A percentile compares a stretch with the other conserved stretches of the same genome.
These are phyloP conservation scores for Pleurotus pulmonarius DNA, from an alignment of 768 basidiomycete genomes.

Conservation along the genomic window DNA sequence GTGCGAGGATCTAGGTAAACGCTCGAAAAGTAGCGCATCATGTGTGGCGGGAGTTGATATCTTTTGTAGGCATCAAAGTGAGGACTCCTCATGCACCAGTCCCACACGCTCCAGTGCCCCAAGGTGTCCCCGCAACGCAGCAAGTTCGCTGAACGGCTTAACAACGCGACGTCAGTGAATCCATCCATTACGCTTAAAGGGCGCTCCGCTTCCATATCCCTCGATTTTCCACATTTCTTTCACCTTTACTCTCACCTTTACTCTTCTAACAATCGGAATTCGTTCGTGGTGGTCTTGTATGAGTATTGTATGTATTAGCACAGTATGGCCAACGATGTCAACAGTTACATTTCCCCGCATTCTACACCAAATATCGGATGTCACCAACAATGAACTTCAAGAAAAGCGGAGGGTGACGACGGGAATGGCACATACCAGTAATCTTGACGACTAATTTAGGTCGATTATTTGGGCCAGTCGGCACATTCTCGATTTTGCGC, in stretches of 20 bases:
- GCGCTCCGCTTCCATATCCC: too few relatives aligned
- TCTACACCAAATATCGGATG: conserved; percentile 26
- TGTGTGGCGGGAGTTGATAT: background rate
- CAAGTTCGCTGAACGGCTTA: conserved; percentile 29
- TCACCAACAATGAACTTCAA: background rate
- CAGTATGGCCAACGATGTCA: background rate
- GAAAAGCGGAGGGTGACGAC: too few relatives aligned
- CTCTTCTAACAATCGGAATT: too few relatives aligned
- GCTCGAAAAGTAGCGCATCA: background rate
- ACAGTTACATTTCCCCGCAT: conserved; percentile 54
- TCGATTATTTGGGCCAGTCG: conserved; percentile 86
- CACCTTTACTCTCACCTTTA: too few relatives aligned
- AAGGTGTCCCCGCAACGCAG: conserved; percentile 48
- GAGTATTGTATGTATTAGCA: background rate
- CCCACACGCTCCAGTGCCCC: conserved; percentile 61
- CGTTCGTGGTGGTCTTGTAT: too few relatives aligned
- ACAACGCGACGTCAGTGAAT: too few relatives aligned
- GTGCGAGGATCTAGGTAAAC: conserved; percentile 58
- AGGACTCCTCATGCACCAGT: conserved; percentile 63
- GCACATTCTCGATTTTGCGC: conserved; percentile 93
- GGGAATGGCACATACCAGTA: conserved; percentile 44
- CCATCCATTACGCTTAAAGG: too few relatives aligned
- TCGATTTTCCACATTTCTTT: too few relatives aligned
- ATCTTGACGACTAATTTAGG: conserved; percentile 90
- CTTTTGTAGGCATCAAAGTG: conserved; percentile 52